Conservation (phyloP, 2,329 filamentous ascomycete genomes). For the Aspergillus sp. region DNA sequence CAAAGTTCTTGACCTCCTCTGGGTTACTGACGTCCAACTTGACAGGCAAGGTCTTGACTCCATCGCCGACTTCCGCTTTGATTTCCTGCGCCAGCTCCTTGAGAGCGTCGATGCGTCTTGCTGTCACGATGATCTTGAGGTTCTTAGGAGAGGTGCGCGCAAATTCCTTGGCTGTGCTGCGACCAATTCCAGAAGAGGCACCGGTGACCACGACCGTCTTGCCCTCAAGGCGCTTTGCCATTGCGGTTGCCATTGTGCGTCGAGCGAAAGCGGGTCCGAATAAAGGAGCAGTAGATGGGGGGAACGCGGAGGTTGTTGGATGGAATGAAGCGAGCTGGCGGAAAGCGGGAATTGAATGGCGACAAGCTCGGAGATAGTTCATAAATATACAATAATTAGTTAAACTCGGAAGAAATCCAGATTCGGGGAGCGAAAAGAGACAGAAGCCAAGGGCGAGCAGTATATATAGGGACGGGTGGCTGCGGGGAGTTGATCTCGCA, state of each 20-base stretch:
- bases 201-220: constrained; percentile 93
- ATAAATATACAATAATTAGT: constrained; percentile 22
- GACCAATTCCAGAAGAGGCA: constrained; percentile 89
- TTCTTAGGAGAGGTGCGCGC: constrained; percentile 77
- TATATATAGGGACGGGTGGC: constrained; percentile 8
- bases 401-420: not conserved
- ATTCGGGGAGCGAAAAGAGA: not conserved
- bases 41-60: constrained; percentile 78
- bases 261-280: constrained; percentile 23
- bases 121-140: constrained; percentile 83
- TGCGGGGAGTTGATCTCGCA: constrained; percentile 20
- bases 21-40: constrained; percentile 85
- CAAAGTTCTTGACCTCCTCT: constrained; percentile 70
- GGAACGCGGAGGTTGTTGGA: constrained; percentile 18
- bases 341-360: constrained; percentile 26
- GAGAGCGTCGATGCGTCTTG: constrained; percentile 77
- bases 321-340: constrained; percentile 18
- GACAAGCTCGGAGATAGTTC: constrained; percentile 24
- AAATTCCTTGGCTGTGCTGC: constrained; percentile 76
- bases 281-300: constrained; percentile 16
- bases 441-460: constrained; percentile 10
- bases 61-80: constrained; percentile 69
- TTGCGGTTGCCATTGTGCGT: constrained; percentile 65
- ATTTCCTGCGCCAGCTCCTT: constrained; percentile 77
- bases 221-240: constrained; percentile 80